Base-by-base conservation (phyloP, 2,329 filamentous ascomycete species). In the Tolypocladium tundrense region DNA sequence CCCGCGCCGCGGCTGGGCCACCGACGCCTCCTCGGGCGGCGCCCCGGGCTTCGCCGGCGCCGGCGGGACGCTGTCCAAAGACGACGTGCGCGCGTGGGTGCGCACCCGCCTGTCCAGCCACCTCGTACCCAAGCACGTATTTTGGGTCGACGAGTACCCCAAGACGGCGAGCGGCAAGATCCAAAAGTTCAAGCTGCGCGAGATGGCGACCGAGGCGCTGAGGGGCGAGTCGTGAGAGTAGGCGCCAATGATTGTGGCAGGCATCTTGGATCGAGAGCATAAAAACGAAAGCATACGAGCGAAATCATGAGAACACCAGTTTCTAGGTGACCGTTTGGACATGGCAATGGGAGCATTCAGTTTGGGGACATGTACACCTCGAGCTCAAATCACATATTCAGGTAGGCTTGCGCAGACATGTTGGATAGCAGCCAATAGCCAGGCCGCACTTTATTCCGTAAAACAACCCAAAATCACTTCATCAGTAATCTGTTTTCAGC, bases 131-230 rank as follows among this genome's bases (percentile, higher is more conserved):
- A 94, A 89, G 72, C 84, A 93, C 69, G 82, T 97, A n/a, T 96
- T 96, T 69, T 96, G 89, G 82, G 79, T 89, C 0, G 80, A 86
- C 1, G 83, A 85, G n/a, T 95, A 90, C 69, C 93, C 93, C 24
- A 97, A 96, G 81, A 99, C 94, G 41, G 89, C 91, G 7, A 96
- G 91, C 70, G 93, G 93, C 31, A 99, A 99, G 82, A 92, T 97
- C 58, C 91, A 96, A 75, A 97, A 97, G 76, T 97, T 88, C 70
- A 93, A 88, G 75, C 71, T 97, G 66, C 82, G 84, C 67, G 88
- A 91, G 19, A 75, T 80, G 66, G 92, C 78, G 1, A 72, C 69
- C 63, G 69, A 73, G 61, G 54, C 75, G 9, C 54, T 76, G 3
- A 57, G 59, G 21, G 33, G 50, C n/a, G 54, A 45, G 43, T 19